Base-by-base conservation (phyloP, 2,329 filamentous ascomycete genomes). In the Colletotrichum tropicale region DNA sequence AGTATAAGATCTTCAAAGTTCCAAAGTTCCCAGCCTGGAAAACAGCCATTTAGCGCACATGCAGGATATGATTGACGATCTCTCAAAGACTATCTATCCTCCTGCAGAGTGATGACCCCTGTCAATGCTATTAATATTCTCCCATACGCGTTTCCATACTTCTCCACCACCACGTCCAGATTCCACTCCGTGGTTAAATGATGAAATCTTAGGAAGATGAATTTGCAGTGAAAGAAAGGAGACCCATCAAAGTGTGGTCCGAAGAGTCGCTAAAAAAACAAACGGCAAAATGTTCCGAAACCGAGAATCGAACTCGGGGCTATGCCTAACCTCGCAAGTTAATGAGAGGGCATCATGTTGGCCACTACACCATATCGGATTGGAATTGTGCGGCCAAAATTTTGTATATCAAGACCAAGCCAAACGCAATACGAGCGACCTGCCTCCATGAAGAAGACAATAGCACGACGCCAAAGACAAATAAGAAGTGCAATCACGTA, bases 261-360 rank as follows among this genome's bases (percentile, higher is more conserved):
- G n/a, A 48, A n/a, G 9, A n/a, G 8, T 13, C 6, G 15, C 12
- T n/a, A 26, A 70, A 26, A 48, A 43, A 6, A 48, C 18, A 8
- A 62, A 30, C 5, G n/a, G 4, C 8, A 55, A 15, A 64, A 24
- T n/a, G 1, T 75, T 75, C 69, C 69, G 73, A 75, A 72, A 75
- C 73, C 69, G 73, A 75, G 73, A 72, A 75, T 75, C 73, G 69
- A 75, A 72, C 73, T 75, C 69, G 73, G 69, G 73, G 73, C 73
- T 75, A 75, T 72, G 73, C 73, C 73, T 75, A 36, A 38, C 69
- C 69, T 56, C n/a, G 21, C 62, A 58, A 2, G 0, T 1, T 4
- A 0, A 0, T 75, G 69, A 75, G 69, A 72, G 69, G 69, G 69
- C 69, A 75, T 75, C 69, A 72, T 72, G 62, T 75, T 72, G 69